Evolutionary conservation across 495 filamentous ascomycete species (phyloP).

Genomic region (Penicillium lividum): DNA sequence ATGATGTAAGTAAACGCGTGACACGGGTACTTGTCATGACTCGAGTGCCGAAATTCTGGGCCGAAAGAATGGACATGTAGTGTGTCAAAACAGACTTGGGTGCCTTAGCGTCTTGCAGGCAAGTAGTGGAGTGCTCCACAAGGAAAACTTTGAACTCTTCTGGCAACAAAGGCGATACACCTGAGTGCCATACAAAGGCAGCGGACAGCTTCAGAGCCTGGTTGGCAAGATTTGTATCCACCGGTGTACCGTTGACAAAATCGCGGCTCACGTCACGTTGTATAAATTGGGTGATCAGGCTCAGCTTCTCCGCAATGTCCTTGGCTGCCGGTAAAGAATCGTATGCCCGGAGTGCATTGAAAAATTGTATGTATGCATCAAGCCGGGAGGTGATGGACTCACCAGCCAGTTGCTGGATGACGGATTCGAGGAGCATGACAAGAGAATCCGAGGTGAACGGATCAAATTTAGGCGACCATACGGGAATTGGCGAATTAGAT

Average conservation of each 20-base stretch:
- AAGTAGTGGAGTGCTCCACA: slow-evolving; percentile 72
- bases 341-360: slow-evolving; percentile 72
- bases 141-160: slow-evolving; percentile 79
- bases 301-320: slow-evolving; percentile 72
- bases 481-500: slow-evolving; percentile 46
- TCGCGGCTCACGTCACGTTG: slow-evolving; percentile 66
- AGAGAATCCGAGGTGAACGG: slow-evolving; percentile 46
- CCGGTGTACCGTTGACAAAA: slow-evolving; percentile 31
- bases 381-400: slow-evolving; percentile 65
- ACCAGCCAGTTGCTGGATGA: slow-evolving; percentile 73
- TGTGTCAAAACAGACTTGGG: slow-evolving; percentile 77
- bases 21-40: slow-evolving; percentile 70
- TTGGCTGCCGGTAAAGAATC: slow-evolving; percentile 71
- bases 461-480: slow-evolving; percentile 38
- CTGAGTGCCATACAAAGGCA: slow-evolving; percentile 68
- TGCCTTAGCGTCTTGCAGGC: slow-evolving; percentile 60
- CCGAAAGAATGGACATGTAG: slow-evolving; percentile 73
- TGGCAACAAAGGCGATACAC: slow-evolving; percentile 62
- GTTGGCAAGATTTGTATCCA: slow-evolving; percentile 65
- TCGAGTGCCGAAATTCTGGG: slow-evolving; percentile 73
- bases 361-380: slow-evolving; percentile 85
- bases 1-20: slow-evolving; percentile 62
- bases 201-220: slow-evolving; percentile 74
- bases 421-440: slow-evolving; percentile 78
- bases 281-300: slow-evolving; percentile 72